phyloP scores from a whole-genome alignment of 352 stramenopile species.

The Thraustochytrium sp. region DNA sequence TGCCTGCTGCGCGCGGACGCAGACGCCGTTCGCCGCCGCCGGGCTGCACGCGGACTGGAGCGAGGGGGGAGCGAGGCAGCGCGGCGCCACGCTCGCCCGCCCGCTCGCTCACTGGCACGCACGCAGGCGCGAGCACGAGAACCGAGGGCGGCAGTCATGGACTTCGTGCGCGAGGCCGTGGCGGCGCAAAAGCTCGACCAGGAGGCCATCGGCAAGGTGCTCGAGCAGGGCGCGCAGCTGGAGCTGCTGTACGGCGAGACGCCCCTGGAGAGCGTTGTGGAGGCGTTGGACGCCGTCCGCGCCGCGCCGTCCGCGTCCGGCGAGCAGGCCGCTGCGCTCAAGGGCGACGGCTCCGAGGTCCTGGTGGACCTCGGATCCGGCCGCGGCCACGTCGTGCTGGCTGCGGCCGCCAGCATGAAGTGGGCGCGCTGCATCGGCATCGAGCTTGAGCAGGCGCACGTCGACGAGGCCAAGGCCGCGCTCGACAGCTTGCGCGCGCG shows the following conservation, averaged over 20 bases:
- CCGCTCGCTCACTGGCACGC: too few relatives aligned
- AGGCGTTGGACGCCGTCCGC: not conserved
- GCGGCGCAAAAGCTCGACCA: not conserved
- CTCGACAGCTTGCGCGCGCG: not conserved
- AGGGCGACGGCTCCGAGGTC: conserved; percentile 21
- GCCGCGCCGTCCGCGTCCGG: not conserved
- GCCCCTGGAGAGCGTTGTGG: not conserved
- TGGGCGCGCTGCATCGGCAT: not conserved
- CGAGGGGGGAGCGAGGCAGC: too few relatives aligned
- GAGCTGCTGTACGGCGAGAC: conserved; percentile 31
- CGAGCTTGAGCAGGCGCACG: conserved; percentile 13
- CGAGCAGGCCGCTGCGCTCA: not conserved
- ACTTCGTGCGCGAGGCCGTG: conserved; percentile 11
- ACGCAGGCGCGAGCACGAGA: too few relatives aligned
- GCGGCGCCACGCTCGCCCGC: too few relatives aligned
- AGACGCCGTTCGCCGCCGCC: too few relatives aligned
- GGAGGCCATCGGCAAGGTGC: conserved; percentile 4
- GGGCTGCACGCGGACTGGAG: too few relatives aligned
- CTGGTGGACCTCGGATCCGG: conserved; percentile 14
- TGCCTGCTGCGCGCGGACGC: too few relatives aligned
- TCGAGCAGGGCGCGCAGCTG: not conserved
- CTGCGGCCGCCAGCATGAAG: not conserved
- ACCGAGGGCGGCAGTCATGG: not conserved
- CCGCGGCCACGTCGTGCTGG: conserved; percentile 7
- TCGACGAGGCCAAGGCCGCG: not conserved